These are phyloP conservation scores for Sungouiozyma intestinalis DNA, from an alignment of 805 yeast species.

Conservation along the genomic window DNA sequence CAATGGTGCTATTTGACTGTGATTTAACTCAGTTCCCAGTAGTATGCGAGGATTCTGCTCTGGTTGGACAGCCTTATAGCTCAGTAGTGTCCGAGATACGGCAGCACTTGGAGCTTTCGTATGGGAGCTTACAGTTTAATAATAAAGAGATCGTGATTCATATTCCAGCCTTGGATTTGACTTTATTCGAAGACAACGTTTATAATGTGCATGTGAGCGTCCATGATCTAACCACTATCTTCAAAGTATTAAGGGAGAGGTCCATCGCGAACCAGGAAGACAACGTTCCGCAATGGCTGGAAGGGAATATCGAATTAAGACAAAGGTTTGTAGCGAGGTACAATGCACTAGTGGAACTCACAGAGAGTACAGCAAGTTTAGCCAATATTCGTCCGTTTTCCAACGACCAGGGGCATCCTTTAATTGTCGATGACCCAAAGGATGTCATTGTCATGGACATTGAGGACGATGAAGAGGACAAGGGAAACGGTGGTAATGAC, in stretches of 20 bases:
- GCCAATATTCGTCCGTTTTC: slow-evolving; percentile 23
- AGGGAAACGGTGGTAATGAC: neutral
- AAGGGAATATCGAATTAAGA: slow-evolving; percentile 12
- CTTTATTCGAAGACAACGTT: slow-evolving; percentile 25
- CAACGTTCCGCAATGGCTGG: slow-evolving; percentile 14
- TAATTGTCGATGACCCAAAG: slow-evolving; percentile 22
- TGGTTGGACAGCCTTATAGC: slow-evolving; percentile 11
- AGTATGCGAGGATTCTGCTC: slow-evolving; percentile 13
- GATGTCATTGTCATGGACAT: slow-evolving; percentile 18
- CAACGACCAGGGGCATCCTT: slow-evolving; percentile 25
- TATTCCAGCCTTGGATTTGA: slow-evolving; percentile 23
- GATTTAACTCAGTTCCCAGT: slow-evolving; percentile 10
- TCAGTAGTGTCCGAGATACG: slow-evolving; percentile 18
- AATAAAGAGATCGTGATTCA: slow-evolving; percentile 21
- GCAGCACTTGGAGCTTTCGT: slow-evolving; percentile 15
- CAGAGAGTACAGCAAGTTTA: slow-evolving; percentile 26
- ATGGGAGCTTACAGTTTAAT: slow-evolving; percentile 16
- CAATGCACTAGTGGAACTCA: slow-evolving; percentile 26
- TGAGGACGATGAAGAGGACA: slow-evolving; percentile 13
- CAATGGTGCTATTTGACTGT: slow-evolving; percentile 17
- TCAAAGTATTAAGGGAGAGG: slow-evolving; percentile 20
- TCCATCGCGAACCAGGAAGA: slow-evolving; percentile 15
- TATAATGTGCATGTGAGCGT: slow-evolving; percentile 25
- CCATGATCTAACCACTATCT: slow-evolving; percentile 24
- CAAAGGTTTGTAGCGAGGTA: slow-evolving; percentile 28